A percentile compares a stretch with the other conserved stretches of the same genome.
These are phyloP conservation scores for Pythium brachiatum DNA, from an alignment of 352 stramenopile genomes.

Conservation along the genomic window DNA sequence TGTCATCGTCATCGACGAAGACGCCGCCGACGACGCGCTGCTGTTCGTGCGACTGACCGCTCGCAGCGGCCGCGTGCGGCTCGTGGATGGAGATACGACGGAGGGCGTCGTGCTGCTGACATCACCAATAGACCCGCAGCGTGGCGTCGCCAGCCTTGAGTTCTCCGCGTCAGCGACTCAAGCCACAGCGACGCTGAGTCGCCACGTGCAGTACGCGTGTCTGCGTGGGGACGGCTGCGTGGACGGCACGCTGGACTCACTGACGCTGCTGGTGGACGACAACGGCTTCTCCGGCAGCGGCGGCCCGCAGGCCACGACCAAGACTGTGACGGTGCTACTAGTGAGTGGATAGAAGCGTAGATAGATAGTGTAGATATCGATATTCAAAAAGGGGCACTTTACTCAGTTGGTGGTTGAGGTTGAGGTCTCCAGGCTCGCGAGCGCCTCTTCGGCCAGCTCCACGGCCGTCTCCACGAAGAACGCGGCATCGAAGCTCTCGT, in stretches of 20 bases:
- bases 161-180: constrained; percentile 30
- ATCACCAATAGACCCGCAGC: neutral
- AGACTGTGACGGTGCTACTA: constrained; percentile 19
- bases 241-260: constrained; percentile 29
- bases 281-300: constrained; percentile 48
- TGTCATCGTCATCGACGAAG: constrained; percentile 39
- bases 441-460: constrained; percentile 72
- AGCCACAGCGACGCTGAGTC: constrained; percentile 24
- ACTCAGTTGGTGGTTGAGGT: constrained; percentile 27
- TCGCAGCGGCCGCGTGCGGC: constrained; percentile 35
- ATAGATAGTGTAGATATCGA: constrained; percentile 7
- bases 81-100: neutral
- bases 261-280: constrained; percentile 54
- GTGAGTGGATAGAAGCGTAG: constrained; percentile 5
- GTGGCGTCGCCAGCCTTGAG: constrained; percentile 28
- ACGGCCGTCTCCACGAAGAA: constrained; percentile 85
- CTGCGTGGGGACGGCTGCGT: constrained; percentile 25
- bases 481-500: constrained; percentile 64
- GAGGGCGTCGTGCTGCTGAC: neutral
- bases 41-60: constrained; percentile 46
- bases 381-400: constrained; percentile 1
- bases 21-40: constrained; percentile 33
- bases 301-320: constrained; percentile 27
- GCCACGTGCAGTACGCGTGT: constrained; percentile 41
- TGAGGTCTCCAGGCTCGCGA: constrained; percentile 21